These are phyloP conservation scores for Hymenoscyphus linearis DNA, from an alignment of 2,329 filamentous ascomycete genomes.

Conservation along the genomic window DNA sequence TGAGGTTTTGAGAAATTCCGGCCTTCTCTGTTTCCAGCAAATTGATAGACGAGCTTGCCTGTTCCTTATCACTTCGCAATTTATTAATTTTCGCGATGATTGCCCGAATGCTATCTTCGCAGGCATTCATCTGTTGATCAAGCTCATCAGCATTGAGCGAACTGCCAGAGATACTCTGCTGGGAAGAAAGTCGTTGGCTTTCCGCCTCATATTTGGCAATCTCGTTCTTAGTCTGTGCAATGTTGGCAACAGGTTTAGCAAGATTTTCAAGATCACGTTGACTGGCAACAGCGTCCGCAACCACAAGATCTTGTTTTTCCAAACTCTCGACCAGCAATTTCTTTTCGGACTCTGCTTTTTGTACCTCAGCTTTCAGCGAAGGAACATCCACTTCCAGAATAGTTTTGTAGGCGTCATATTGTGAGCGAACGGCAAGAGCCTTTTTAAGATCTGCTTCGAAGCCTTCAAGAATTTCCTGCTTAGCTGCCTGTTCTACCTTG, in stretches of 20 bases:
- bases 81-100: constrained; percentile 61
- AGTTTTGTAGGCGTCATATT: constrained; percentile 70
- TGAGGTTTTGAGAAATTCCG: constrained; percentile 69
- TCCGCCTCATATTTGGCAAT: constrained; percentile 67
- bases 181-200: constrained; percentile 68
- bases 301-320: constrained; percentile 62
- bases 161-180: constrained; percentile 62
- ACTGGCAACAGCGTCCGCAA: constrained; percentile 58
- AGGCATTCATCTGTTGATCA: constrained; percentile 64
- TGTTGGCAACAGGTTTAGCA: constrained; percentile 68
- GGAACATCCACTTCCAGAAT: constrained; percentile 67
- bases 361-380: constrained; percentile 57
- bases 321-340: constrained; percentile 54
- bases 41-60: constrained; percentile 61
- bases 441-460: constrained; percentile 47
- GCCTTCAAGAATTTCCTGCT: constrained; percentile 56
- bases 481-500: constrained; percentile 55
- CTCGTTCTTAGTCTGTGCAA: constrained; percentile 67
- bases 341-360: constrained; percentile 56
- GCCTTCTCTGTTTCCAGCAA: constrained; percentile 71
- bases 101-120: constrained; percentile 61
- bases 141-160: constrained; percentile 77
- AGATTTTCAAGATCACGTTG: constrained; percentile 72
- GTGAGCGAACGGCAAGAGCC: constrained; percentile 57
- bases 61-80: constrained; percentile 65